Evolutionary conservation across 192 early-diverging fungal species (phyloP).

Genomic region (Umbelopsis isabellina): DNA sequence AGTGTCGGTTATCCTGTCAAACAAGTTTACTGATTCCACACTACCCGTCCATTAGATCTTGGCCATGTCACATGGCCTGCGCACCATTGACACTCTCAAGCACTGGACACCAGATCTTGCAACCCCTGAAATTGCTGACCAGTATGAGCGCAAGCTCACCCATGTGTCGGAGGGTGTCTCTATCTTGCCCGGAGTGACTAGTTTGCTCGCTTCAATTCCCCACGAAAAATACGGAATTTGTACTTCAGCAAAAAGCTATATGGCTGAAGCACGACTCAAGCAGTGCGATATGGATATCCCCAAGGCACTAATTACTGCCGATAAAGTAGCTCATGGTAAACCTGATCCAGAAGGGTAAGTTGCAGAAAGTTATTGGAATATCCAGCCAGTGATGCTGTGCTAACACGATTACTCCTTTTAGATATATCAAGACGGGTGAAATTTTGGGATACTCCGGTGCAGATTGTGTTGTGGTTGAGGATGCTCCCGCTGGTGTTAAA

Average conservation of each 20-base stretch:
- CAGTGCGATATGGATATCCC: conserved; percentile 46
- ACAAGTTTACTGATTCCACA: background rate
- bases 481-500: conserved; percentile 51
- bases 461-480: conserved; percentile 59
- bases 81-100: conserved; percentile 51
- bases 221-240: conserved; percentile 42
- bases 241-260: conserved; percentile 47
- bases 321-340: conserved; percentile 39
- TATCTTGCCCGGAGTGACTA: conserved; percentile 48
- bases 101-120: conserved; percentile 45
- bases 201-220: conserved; percentile 35
- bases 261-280: conserved; percentile 42
- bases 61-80: conserved; percentile 51
- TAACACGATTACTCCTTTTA: background rate
- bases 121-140: conserved; percentile 24
- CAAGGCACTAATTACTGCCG: conserved; percentile 31
- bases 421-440: conserved; percentile 44
- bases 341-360: conserved; percentile 41
- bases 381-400: background rate
- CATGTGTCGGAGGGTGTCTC: conserved; percentile 46
- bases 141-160: conserved; percentile 27
- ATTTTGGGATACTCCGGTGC: conserved; percentile 31
- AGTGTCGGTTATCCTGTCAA: background rate
- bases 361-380: too few species aligned
- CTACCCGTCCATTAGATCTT: conserved; percentile 27